phyloP scores from a whole-genome alignment of 768 basidiomycete genomes.

The Sarcodon aspratus region DNA sequence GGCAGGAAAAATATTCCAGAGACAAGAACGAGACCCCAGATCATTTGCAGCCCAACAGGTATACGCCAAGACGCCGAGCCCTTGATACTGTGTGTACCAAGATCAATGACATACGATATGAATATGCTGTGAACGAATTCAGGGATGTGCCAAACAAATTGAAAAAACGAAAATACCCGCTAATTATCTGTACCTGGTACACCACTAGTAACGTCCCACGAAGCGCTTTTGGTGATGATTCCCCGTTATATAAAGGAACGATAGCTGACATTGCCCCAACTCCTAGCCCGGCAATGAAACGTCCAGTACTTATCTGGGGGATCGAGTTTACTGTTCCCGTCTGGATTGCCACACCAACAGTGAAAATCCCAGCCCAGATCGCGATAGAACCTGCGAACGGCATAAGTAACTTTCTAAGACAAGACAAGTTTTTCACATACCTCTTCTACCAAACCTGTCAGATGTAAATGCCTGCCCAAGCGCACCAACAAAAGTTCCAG shows the following conservation, averaged over 20 bases:
- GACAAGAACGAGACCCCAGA: conserved; percentile 56
- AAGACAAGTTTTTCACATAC: too few relatives aligned
- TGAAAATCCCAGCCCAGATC: conserved; percentile 68
- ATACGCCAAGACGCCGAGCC: conserved; percentile 63
- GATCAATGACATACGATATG: conserved; percentile 59
- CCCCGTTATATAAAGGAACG: conserved; percentile 55
- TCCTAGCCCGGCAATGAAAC: conserved; percentile 66
- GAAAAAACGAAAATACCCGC: conserved; percentile 31
- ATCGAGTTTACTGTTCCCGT: conserved; percentile 51
- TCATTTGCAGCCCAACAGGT: conserved; percentile 61
- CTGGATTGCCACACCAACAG: conserved; percentile 55
- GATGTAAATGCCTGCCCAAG: conserved; percentile 65
- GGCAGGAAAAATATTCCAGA: conserved; percentile 68
- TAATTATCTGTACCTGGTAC: conserved; percentile 70
- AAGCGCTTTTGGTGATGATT: conserved; percentile 65
- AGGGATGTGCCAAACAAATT: neutral
- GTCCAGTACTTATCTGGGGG: conserved; percentile 57
- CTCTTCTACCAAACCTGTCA: conserved; percentile 61
- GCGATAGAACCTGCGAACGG: conserved; percentile 39
- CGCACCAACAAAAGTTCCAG: conserved; percentile 31
- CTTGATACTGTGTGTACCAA: conserved; percentile 44
- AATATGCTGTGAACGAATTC: conserved; percentile 37
- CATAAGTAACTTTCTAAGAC: too few relatives aligned
- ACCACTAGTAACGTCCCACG: conserved; percentile 63
- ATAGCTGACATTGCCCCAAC: conserved; percentile 55